Base-by-base conservation (phyloP, 805 yeast species). In the Candida hungchunana region DNA sequence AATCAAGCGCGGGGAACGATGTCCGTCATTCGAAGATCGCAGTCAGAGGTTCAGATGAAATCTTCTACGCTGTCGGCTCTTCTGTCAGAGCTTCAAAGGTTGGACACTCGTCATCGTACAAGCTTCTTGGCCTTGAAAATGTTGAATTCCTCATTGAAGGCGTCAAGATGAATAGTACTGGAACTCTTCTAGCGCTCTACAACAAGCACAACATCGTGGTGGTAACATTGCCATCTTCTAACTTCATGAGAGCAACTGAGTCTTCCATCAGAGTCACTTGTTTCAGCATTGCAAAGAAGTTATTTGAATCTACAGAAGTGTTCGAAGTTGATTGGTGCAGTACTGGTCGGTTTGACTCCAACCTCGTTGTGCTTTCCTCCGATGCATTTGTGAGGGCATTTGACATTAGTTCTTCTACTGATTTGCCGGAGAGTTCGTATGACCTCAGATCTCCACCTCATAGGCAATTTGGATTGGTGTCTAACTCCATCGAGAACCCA, bases 321-420 rank as follows among this genome's bases (percentile, higher is more conserved):
- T 39, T 62, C 10, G 64, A 66, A 23, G 56, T 70, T 5, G 15
- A 60, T 3, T 75, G 78, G 72, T 67, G 71, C 40, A 65, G 63
- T 10, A 42, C 62, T 3, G 69, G 75, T 0, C 58, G 63, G 28
- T 55, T 56, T 31, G 71, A 68, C 32, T 55, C 76, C 0, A 67
- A 60, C 29, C 38, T 76, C 18, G 67, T 73, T 3, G 50, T 70
- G 4, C 58, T 75, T 18, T 60, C 71, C 0, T 28, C 37, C 0
- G 64, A 61, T 19, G 47, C 44, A 6, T 33, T 40, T 5, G 48
- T 73, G 5, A 49, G 57, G 29, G 48, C 64, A 0, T 69, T 59
- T 40, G 70, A 69, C 29, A 43, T 69, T 13, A 53, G 54, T 21
- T 29, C 34, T 16, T 59, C 62, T 18, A 29, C 51, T 8, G 43